These are phyloP conservation scores for Aspergillus aculeatus DNA, from an alignment of 2,329 filamentous ascomycete genomes.

Conservation along the genomic window DNA sequence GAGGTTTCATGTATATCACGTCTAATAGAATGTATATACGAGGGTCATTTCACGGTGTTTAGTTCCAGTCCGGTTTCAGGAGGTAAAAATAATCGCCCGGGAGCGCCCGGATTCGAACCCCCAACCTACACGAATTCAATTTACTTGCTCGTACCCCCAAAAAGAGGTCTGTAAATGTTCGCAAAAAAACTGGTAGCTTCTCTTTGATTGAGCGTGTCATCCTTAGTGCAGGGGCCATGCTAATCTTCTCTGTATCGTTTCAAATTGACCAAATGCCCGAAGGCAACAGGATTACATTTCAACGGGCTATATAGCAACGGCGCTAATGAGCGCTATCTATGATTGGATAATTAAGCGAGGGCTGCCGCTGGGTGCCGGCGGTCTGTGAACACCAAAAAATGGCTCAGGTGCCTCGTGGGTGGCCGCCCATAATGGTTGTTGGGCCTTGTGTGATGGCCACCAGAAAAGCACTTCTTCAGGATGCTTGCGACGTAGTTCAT, in stretches of 20 bases:
- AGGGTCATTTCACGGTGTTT: not conserved
- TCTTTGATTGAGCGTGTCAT: constrained; percentile 88
- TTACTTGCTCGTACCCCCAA: not conserved
- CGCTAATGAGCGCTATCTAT: not conserved
- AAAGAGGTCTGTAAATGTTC: constrained; percentile 15
- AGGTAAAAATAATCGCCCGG: not conserved
- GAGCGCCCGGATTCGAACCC: not conserved
- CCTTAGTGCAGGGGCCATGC: constrained; percentile 87
- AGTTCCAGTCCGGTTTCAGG: too few species aligned
- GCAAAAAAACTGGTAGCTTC: constrained; percentile 69
- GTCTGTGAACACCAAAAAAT: constrained; percentile 13
- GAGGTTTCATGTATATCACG: constrained; percentile 17
- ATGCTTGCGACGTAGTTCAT: not conserved
- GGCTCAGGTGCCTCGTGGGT: not conserved
- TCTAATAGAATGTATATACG: constrained; percentile 2
- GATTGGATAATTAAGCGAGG: constrained; percentile 13
- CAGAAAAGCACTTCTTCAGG: not conserved
- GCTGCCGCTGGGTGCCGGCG: not conserved
- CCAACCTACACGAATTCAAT: not conserved
- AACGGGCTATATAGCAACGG: constrained; percentile 23
- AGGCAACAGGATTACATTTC: constrained; percentile 30
- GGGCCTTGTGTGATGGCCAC: not conserved
- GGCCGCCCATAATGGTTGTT: not conserved
- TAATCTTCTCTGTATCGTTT: constrained; percentile 76
- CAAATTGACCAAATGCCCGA: constrained; percentile 63